A percentile compares a stretch with the other conserved stretches of the same genome.
These are phyloP conservation scores for Rhynchospora pubera DNA, from an alignment of 176 grass and related monocot species.

Conservation along the genomic window DNA sequence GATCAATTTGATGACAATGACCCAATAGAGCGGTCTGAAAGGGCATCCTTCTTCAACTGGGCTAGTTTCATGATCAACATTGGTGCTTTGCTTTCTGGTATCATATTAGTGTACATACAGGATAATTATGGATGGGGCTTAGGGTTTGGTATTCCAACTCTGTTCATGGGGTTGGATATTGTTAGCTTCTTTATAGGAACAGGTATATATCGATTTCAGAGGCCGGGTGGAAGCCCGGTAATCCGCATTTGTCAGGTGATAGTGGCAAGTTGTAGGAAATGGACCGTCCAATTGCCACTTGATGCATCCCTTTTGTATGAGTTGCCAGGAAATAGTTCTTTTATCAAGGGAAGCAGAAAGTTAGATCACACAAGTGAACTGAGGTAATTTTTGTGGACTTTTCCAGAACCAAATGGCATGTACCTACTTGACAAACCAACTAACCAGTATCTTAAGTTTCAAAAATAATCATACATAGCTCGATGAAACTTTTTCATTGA, in stretches of 20 bases:
- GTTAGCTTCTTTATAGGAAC: conserved; percentile 23
- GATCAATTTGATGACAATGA: too few species aligned
- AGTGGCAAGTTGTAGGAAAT: conserved; percentile 30
- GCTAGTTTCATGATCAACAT: conserved; percentile 36
- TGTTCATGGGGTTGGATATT: conserved; percentile 31
- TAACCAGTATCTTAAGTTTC: not conserved
- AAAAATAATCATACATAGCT: not conserved
- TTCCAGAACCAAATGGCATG: not conserved
- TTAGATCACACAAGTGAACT: conserved; percentile 29
- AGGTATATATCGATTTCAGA: conserved; percentile 29
- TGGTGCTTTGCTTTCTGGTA: conserved; percentile 23
- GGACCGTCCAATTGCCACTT: conserved; percentile 7
- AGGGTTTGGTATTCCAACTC: conserved; percentile 36
- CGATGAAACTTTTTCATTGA: not conserved
- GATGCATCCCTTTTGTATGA: conserved; percentile 30
- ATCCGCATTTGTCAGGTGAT: conserved; percentile 28
- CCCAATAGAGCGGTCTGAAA: not conserved
- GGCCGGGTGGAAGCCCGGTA: conserved; percentile 37
- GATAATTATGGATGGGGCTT: conserved; percentile 35
- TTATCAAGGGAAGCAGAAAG: conserved; percentile 25
- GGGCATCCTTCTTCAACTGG: conserved; percentile 44
- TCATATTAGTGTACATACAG: conserved; percentile 30
- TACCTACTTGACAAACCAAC: not conserved
- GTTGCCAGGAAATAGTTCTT: conserved; percentile 10
- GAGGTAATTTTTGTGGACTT: not conserved